Evolutionary conservation across 78 protist genomes (phyloP), one percentile per base, ranked within the genome.

Genomic region (Guillardia theta): DNA sequence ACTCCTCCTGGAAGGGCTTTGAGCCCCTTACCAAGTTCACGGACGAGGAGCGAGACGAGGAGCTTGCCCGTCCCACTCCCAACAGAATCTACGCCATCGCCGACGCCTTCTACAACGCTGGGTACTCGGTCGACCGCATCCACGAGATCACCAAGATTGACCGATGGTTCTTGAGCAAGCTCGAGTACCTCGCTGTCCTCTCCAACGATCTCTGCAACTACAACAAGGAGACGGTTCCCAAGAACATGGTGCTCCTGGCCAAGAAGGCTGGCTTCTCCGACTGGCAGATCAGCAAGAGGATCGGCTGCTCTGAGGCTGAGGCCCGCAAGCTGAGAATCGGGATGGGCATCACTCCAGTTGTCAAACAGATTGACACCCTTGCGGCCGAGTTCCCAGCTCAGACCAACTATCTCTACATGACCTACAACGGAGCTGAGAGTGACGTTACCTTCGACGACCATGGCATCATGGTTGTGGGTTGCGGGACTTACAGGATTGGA

Each of bases 351-450:
- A 0, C 36, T 62, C 99, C 99, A 27, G 33, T 64, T 44, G 97
- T 97, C 53, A 98, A 98, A 97, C 99, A 98, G 95, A 98, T 98
- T 64, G 99, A 98, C 97, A 98, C 99, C 6, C 97, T 96, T 33
- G 98, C 98, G 44, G 99, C 99, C n/a, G 99, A 88, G 96, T 97
- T 94, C 90, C 99, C 99, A 30, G 98, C 99, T 19, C 92, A 92
- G 58, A 98, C 98, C 95, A 98, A 98, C 95, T 98, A 98, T 96
- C 96, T 98, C 50, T 98, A 98, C 97, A 77, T 93, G 97, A 98
- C 99, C 21, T 98, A 98, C 97, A 96, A 96, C 94, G 99, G 96
- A 88, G 39, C 87, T 9, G 94, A 90, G 88, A n/a, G 96, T 77
- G 99, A 98, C 95, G 94, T 98, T 15, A n/a, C 0, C 33, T 78